Conservation (phyloP, 805 yeast genomes). For the Yamadazyma phyllophila region DNA sequence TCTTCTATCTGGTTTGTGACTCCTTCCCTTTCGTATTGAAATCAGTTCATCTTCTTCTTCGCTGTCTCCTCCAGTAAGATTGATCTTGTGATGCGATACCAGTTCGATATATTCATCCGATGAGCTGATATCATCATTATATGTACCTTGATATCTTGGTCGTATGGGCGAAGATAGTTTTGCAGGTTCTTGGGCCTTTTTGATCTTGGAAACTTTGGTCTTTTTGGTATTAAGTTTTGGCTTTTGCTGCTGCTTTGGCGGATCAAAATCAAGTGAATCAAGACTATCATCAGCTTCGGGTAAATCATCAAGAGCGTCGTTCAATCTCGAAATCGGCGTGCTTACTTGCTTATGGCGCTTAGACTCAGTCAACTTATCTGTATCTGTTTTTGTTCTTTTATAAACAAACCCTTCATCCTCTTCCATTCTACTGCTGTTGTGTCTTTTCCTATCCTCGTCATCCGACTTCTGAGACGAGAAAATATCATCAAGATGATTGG, state of each 20-base stretch:
- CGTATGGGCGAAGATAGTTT: constrained; percentile 16
- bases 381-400: constrained; percentile 20
- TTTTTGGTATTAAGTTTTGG: neutral
- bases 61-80: constrained; percentile 16
- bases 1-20: constrained; percentile 22
- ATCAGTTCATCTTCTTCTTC: neutral
- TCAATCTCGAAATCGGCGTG: constrained; percentile 25
- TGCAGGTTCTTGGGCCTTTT: neutral
- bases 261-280: constrained; percentile 12
- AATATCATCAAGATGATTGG: constrained; percentile 11
- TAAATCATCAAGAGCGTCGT: constrained; percentile 17
- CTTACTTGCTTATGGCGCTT: constrained; percentile 14
- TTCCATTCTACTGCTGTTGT: constrained; percentile 8
- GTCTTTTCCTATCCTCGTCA: neutral
- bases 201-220: neutral
- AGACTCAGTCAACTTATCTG: constrained; percentile 3
- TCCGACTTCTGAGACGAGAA: constrained; percentile 11
- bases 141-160: constrained; percentile 15
- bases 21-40: constrained; percentile 36
- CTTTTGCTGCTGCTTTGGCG: neutral
- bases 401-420: constrained; percentile 35
- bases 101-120: constrained; percentile 29
- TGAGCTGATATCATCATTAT: constrained; percentile 6
- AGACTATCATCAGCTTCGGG: neutral
- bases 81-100: constrained; percentile 26